These are phyloP conservation scores for Apiotrichum akiyoshidainum DNA, from an alignment of 1,284 basidiomycete species.

Conservation along the genomic window DNA sequence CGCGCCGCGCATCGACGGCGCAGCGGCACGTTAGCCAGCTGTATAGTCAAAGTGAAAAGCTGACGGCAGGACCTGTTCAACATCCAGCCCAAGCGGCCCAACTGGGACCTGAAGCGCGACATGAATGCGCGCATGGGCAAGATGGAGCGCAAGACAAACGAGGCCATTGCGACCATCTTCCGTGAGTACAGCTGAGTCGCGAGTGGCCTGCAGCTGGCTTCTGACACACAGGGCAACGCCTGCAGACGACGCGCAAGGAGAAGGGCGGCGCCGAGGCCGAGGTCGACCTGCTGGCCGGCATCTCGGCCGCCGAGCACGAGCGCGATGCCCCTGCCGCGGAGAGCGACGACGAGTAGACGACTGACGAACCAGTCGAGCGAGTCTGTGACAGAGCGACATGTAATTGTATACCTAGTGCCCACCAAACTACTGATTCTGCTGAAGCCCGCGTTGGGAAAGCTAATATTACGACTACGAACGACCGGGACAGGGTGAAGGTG, in stretches of 20 bases:
- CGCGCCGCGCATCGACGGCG: too few species aligned
- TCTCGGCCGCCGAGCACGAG: conserved; percentile 47
- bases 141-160: conserved; percentile 84
- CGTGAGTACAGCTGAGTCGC: not conserved
- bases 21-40: not conserved
- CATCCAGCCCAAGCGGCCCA: conserved; percentile 91
- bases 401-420: conserved; percentile 5
- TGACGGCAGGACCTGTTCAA: conserved; percentile 79
- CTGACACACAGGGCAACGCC: conserved; percentile 29
- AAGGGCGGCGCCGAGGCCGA: conserved; percentile 25
- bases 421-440: not conserved
- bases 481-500: too few species aligned
- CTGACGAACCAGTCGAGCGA: not conserved
- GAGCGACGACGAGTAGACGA: conserved; percentile 30
- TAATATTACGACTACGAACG: too few species aligned
- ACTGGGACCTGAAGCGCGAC: conserved; percentile 96
- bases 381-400: not conserved
- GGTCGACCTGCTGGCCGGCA: conserved; percentile 47
- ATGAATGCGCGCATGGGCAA: conserved; percentile 83
- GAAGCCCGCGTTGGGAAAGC: too few species aligned
- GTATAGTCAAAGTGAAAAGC: too few species aligned
- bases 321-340: conserved; percentile 22
- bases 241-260: conserved; percentile 45
- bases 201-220: not conserved
- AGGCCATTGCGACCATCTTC: conserved; percentile 87